These are phyloP conservation scores for Entomortierella chlamydospora DNA, from an alignment of 192 early-diverging fungal genomes.

Conservation along the genomic window DNA sequence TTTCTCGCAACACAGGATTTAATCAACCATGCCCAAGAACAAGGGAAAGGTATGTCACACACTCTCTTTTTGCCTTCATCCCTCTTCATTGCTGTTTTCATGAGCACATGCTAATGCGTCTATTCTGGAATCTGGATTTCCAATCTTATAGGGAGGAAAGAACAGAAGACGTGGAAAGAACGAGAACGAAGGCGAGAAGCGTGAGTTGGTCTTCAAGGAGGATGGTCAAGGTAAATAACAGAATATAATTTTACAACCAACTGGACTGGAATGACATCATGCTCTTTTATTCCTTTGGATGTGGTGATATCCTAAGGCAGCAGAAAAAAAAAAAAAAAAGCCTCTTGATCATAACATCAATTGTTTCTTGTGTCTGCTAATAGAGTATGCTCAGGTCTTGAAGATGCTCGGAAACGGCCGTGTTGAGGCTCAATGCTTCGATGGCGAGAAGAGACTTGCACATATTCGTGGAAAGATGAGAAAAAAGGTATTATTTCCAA, in stretches of 20 bases:
- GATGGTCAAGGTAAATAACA: slow-evolving; percentile 83
- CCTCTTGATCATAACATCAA: too few species aligned
- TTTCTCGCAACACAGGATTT: slow-evolving; percentile 24
- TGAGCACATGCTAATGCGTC: background rate
- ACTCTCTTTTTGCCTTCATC: background rate
- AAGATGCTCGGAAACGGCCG: slow-evolving; percentile 99
- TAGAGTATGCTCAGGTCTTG: slow-evolving; percentile 92
- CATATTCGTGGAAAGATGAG: slow-evolving; percentile 98
- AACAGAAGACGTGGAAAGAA: slow-evolving; percentile 96
- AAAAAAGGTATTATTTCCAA: slow-evolving; percentile 79
- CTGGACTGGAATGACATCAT: background rate
- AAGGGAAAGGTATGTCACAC: slow-evolving; percentile 89
- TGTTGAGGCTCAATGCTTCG: slow-evolving; percentile 89
- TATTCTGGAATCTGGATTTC: background rate
- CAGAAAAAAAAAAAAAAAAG: background rate
- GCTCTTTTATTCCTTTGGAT: background rate
- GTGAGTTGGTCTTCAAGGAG: slow-evolving; percentile 97
- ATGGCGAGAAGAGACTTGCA: slow-evolving; percentile 90
- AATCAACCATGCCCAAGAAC: slow-evolving; percentile 86
- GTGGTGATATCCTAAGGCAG: background rate
- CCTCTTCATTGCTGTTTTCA: background rate
- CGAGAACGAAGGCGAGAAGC: slow-evolving; percentile 94
- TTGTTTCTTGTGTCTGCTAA: background rate
- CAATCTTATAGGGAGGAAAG: slow-evolving; percentile 77
- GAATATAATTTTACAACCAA: background rate